Evolutionary conservation across 176 grass and related monocot species (phyloP), one percentile per base, ranked within the genome.

Genomic region (Carex pumila): DNA sequence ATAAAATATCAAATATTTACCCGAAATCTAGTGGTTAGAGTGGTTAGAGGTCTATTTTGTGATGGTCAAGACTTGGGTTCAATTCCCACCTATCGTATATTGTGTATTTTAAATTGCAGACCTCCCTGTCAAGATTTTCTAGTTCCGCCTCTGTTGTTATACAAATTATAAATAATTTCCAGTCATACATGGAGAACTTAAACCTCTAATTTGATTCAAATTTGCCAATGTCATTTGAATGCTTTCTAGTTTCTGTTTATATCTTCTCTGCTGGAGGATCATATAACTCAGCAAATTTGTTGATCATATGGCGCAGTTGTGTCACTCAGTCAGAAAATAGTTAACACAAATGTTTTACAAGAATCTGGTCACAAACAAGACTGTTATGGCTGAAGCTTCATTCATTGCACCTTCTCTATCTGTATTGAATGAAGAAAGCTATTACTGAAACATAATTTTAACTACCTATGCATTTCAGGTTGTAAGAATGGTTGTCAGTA

Each of bases 401-500:
- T 45, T 70, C 41, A 73, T 50, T 73, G 41, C 43, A 50, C 10
- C 39, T 21, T 39, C 70, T 1, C 1, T 52, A 1, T 74, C 11
- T 52, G 0, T 74, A 74, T 67, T 36, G 13, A 17, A 36, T 67
- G 31, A 37, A 34, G 30, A 37, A 66, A 31, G 64, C 31, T 12
- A 22, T 21, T 39, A 3, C 29, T 59, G 12, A 13, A 39, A 61
- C 12, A 11, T 41, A n/a, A 37, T n/a, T 15, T 80, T 80, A 39
- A 37, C 11, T 5, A 78, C 5, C 9, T 32, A 78, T 17, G 18
- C 8, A 37, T 69, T 80, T 12, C 75, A 99, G 93, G 93, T 99
- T 13, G 65, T 84, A 84, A 95, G 96, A 83, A 95, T 99, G 96
- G 88, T 99, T 85, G 93, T 99, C 58, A 99, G 96, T 87, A 99